These are phyloP conservation scores for Cadophora luteo-olivacea DNA, from an alignment of 2,329 filamentous ascomycete genomes.

Conservation along the genomic window DNA sequence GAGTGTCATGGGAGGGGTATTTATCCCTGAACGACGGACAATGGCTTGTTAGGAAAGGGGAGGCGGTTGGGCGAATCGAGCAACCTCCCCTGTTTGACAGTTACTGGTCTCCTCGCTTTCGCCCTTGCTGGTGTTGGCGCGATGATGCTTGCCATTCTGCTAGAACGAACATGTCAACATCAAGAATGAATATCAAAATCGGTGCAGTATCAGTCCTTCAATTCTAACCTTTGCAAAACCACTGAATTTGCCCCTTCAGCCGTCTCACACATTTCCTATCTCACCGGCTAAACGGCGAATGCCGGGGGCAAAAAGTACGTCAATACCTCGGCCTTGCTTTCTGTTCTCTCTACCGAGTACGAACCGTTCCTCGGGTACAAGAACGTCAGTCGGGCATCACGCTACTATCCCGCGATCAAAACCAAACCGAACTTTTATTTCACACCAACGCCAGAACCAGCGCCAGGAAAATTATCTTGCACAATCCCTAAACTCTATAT, in stretches of 20 bases:
- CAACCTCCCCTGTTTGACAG: constrained; percentile 35
- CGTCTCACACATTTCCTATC: neutral
- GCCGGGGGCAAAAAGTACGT: neutral
- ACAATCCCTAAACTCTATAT: neutral
- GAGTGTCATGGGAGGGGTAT: neutral
- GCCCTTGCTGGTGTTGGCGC: constrained; percentile 12
- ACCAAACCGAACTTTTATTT: neutral
- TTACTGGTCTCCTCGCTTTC: constrained; percentile 17
- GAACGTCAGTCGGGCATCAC: neutral
- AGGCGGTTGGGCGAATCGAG: neutral
- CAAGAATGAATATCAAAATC: neutral
- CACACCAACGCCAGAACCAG: neutral
- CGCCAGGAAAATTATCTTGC: neutral
- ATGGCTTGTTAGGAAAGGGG: neutral
- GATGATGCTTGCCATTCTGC: constrained; percentile 28
- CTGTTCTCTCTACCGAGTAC: constrained; percentile 4
- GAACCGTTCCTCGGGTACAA: neutral
- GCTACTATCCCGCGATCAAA: constrained; percentile 7
- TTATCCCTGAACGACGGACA: constrained; percentile 1
- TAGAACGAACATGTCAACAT: constrained; percentile 30
- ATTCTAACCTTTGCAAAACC: neutral
- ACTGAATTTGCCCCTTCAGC: neutral
- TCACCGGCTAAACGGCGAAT: constrained; percentile 1
- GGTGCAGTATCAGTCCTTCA: neutral
- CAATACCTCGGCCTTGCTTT: neutral